Conservation (phyloP, 2,329 filamentous ascomycete species). For the Hypomyces perniciosus region DNA sequence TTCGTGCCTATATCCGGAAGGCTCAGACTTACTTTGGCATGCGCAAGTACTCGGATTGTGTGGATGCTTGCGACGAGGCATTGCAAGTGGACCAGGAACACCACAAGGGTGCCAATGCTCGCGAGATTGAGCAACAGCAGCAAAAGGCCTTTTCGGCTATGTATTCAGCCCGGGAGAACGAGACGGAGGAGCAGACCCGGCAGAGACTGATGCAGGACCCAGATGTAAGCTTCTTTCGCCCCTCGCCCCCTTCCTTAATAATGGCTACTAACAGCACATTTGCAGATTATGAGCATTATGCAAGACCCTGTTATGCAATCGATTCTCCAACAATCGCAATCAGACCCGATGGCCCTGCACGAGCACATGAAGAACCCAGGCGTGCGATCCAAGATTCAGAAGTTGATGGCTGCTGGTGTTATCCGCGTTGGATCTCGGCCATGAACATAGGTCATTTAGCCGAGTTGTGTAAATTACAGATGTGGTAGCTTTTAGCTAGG, state of each 20-base stretch:
- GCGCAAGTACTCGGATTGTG: conserved; percentile 94
- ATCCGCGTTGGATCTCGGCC: conserved; percentile 61
- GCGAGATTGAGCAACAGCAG: conserved; percentile 90
- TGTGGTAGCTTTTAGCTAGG: neutral
- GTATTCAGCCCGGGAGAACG: conserved; percentile 84
- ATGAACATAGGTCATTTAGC: neutral
- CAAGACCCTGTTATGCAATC: conserved; percentile 97
- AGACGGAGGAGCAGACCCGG: conserved; percentile 93
- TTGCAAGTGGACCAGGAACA: conserved; percentile 65
- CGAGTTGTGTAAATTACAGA: neutral
- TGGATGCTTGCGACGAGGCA: conserved; percentile 84
- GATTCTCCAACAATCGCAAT: conserved; percentile 94
- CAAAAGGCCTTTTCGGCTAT: conserved; percentile 89
- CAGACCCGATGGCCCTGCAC: conserved; percentile 82
- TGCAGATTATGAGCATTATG: conserved; percentile 77
- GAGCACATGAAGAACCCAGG: conserved; percentile 95
- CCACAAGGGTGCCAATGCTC: conserved; percentile 67
- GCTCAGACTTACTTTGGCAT: conserved; percentile 93
- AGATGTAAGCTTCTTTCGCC: conserved; percentile 55
- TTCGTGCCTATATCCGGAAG: conserved; percentile 94
- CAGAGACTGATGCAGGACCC: conserved; percentile 86
- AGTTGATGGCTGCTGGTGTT: conserved; percentile 86
- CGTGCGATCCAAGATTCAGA: conserved; percentile 85
- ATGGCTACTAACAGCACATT: neutral
- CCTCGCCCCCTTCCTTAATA: neutral